Evolutionary conservation across 2,329 filamentous ascomycete genomes (phyloP).

Genomic region (Exophiala oligosperma): DNA sequence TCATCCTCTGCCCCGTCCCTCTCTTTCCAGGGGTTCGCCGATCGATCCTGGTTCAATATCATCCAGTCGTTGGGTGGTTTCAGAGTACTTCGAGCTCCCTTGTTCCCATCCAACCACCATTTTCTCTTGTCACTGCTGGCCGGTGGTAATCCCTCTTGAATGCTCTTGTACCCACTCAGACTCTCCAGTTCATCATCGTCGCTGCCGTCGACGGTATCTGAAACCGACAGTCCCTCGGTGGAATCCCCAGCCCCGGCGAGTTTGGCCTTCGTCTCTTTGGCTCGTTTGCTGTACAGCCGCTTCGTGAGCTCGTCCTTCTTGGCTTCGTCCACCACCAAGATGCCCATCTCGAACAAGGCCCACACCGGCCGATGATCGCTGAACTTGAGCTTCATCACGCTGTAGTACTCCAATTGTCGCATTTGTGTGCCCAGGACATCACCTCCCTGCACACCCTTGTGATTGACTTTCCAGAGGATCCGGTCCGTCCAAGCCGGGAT

Average conservation of each 20-base stretch:
- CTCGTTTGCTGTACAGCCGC: constrained; percentile 68
- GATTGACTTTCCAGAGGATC: constrained; percentile 68
- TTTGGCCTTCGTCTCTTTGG: constrained; percentile 61
- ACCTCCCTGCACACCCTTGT: constrained; percentile 19
- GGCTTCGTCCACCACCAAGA: constrained; percentile 76
- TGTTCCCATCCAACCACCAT: constrained; percentile 66
- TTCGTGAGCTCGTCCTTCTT: constrained; percentile 71
- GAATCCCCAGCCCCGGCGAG: constrained; percentile 50
- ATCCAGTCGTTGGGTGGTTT: constrained; percentile 63
- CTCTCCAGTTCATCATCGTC: constrained; percentile 64
- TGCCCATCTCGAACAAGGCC: constrained; percentile 79
- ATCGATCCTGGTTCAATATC: constrained; percentile 70
- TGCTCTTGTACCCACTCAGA: constrained; percentile 74
- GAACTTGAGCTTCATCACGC: constrained; percentile 79
- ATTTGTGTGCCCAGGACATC: constrained; percentile 65
- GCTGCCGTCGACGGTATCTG: constrained; percentile 37
- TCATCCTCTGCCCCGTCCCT: constrained; percentile 63
- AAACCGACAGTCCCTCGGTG: constrained; percentile 57
- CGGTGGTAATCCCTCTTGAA: constrained; percentile 72
- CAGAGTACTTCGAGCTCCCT: constrained; percentile 70
- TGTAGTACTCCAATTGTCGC: constrained; percentile 78
- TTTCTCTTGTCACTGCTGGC: constrained; percentile 62
- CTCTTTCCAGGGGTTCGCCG: constrained; percentile 75
- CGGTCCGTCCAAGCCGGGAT: constrained; percentile 98
- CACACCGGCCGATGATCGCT: constrained; percentile 97